phyloP scores from a whole-genome alignment of 805 yeast species.

The Candida maris region DNA sequence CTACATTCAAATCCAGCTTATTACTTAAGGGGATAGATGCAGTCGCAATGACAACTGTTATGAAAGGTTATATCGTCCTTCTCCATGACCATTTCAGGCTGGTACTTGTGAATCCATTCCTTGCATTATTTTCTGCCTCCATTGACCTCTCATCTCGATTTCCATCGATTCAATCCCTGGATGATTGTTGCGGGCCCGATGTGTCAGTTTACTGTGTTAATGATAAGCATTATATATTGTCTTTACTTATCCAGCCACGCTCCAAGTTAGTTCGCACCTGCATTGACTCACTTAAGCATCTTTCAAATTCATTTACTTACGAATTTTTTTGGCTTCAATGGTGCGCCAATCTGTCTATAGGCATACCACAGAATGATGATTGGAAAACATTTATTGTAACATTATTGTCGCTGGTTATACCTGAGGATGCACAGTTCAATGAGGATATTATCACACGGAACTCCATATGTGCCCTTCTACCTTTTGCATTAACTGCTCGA shows the following conservation, averaged over 20 bases:
- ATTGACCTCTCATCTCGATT: conserved; percentile 24
- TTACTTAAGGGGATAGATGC: conserved; percentile 35
- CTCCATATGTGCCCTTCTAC: conserved; percentile 23
- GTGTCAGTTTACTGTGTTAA: conserved; percentile 22
- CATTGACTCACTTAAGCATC: conserved; percentile 46
- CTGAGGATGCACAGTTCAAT: conserved; percentile 34
- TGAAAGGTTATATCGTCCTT: conserved; percentile 45
- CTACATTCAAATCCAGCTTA: conserved; percentile 20
- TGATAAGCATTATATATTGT: conserved; percentile 27
- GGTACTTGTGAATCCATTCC: conserved; percentile 52
- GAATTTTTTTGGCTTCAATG: conserved; percentile 61
- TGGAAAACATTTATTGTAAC: conserved; percentile 60
- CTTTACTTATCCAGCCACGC: conserved; percentile 43
- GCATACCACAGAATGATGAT: conserved; percentile 40
- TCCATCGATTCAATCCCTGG: conserved; percentile 21
- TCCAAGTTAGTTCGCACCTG: conserved; percentile 41
- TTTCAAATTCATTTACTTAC: conserved; percentile 55
- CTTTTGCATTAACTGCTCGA: conserved; percentile 21
- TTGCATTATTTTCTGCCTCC: conserved; percentile 41
- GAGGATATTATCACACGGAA: conserved; percentile 15
- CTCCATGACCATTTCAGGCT: conserved; percentile 36
- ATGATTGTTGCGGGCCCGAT: conserved; percentile 22
- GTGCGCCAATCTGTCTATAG: conserved; percentile 49
- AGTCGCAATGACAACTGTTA: conserved; percentile 31
- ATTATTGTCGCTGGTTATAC: conserved; percentile 46